These are phyloP conservation scores for Thelonectria blattea DNA, from an alignment of 2,329 filamentous ascomycete genomes.

Conservation along the genomic window DNA sequence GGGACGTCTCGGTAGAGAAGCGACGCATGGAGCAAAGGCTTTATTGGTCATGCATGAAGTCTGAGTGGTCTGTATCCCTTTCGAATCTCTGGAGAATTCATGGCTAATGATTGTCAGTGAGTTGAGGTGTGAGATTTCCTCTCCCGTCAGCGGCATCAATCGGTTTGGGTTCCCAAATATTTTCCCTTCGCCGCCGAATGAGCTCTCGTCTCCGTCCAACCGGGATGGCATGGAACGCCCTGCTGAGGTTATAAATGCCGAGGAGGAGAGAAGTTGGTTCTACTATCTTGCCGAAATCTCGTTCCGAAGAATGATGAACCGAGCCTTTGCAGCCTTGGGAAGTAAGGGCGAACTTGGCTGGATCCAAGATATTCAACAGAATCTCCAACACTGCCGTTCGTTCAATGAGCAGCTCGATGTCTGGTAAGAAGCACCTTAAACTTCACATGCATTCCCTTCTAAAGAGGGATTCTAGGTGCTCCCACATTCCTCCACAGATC, in stretches of 20 bases:
- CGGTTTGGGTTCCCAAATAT: constrained; percentile 43
- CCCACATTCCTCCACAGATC: constrained; percentile 16
- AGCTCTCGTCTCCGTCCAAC: constrained; percentile 8
- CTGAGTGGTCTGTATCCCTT: constrained; percentile 37
- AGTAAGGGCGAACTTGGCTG: constrained; percentile 24
- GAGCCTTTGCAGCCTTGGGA: constrained; percentile 43
- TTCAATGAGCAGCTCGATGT: constrained; percentile 10
- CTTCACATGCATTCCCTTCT: background rate
- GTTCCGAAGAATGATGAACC: constrained; percentile 48
- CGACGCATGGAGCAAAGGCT: constrained; percentile 47
- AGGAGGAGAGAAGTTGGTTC: constrained; percentile 48
- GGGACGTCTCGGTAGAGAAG: constrained; percentile 22
- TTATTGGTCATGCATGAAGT: constrained; percentile 53
- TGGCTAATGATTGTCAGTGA: constrained; percentile 31
- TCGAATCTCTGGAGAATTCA: background rate
- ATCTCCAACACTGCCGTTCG: background rate
- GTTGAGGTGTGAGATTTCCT: constrained; percentile 46
- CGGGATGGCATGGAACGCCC: background rate
- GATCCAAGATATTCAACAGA: constrained; percentile 16
- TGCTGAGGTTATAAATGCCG: background rate
- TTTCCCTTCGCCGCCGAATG: constrained; percentile 36
- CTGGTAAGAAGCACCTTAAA: background rate
- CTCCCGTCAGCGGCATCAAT: constrained; percentile 45
- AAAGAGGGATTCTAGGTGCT: constrained; percentile 1
- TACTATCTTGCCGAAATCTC: constrained; percentile 53